Percentiles rank a stretch among this genome's conserved stretches.
Conservation (phyloP, 108 stramenopile genomes). For the Fragilariopsis cylindrus region DNA sequence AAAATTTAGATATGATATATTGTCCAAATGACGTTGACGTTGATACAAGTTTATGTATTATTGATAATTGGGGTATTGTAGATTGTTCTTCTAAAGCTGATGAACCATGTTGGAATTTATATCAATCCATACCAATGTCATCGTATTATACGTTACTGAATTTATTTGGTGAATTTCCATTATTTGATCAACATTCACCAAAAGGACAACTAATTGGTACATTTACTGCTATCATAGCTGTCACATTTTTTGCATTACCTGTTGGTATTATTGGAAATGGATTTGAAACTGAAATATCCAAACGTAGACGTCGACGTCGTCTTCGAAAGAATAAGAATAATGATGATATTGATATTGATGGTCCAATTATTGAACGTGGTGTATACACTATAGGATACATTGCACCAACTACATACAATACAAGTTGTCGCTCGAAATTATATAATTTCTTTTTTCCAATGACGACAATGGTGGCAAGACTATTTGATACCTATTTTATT, state of each 20-base stretch:
- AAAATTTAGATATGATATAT: conserved; percentile 78
- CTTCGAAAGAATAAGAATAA: background rate
- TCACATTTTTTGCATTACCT: conserved; percentile 88
- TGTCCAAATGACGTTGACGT: conserved; percentile 56
- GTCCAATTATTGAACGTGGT: conserved; percentile 27
- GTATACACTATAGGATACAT: conserved; percentile 26
- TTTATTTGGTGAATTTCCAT: conserved; percentile 91
- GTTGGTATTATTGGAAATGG: conserved; percentile 89
- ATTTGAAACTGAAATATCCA: conserved; percentile 79
- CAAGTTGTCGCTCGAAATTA: conserved; percentile 20
- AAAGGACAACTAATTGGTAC: conserved; percentile 79
- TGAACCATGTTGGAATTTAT: conserved; percentile 79
- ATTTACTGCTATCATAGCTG: conserved; percentile 87
- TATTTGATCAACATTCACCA: conserved; percentile 74
- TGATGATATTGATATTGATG: background rate
- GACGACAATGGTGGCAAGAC: conserved; percentile 24
- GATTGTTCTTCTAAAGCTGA: conserved; percentile 56
- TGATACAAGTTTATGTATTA: conserved; percentile 61
- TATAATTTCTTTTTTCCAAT: conserved; percentile 75
- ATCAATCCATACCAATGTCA: conserved; percentile 63
- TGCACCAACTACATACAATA: conserved; percentile 16
- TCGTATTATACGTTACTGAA: conserved; percentile 83
- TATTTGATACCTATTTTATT: conserved; percentile 49
- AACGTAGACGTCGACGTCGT: conserved; percentile 26
- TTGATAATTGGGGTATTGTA: conserved; percentile 68